These are phyloP conservation scores for Entomortierella chlamydospora DNA, from an alignment of 192 early-diverging fungal genomes.

Conservation along the genomic window DNA sequence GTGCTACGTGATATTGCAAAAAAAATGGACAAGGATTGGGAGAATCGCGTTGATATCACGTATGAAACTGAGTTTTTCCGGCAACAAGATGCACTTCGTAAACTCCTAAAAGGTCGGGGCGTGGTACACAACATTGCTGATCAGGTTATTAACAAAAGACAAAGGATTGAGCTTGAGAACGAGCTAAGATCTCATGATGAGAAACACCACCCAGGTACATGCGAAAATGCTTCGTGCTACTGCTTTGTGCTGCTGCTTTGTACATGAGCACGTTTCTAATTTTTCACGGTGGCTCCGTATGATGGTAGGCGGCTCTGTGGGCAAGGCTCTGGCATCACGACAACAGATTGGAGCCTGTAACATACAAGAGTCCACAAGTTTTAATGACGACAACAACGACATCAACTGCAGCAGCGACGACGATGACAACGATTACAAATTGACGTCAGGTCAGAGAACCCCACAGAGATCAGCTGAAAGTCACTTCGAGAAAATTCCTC, in stretches of 20 bases:
- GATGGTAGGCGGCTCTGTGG: neutral
- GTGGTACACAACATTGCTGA: neutral
- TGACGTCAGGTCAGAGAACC: neutral
- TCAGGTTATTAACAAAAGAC: constrained; percentile 3
- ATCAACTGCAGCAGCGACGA: neutral
- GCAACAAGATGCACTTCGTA: neutral
- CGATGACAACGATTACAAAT: neutral
- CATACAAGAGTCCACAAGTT: neutral
- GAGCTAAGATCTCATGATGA: constrained; percentile 4
- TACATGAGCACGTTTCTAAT: neutral
- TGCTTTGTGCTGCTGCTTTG: neutral
- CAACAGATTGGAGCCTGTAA: neutral
- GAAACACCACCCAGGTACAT: constrained; percentile 2
- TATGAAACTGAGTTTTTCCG: neutral
- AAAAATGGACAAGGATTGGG: neutral
- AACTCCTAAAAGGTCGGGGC: neutral
- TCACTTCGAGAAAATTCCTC: neutral
- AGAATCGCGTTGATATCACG: neutral
- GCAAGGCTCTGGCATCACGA: neutral
- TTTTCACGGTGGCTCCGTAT: neutral
- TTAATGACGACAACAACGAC: neutral
- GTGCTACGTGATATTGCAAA: constrained; percentile 2
- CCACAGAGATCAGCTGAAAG: neutral
- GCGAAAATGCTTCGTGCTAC: neutral
- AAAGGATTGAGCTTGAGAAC: constrained; percentile 1